Evolutionary conservation across 495 filamentous ascomycete genomes (phyloP), one percentile per base, ranked within the genome.

Genomic region (Cercophora newfieldiana): DNA sequence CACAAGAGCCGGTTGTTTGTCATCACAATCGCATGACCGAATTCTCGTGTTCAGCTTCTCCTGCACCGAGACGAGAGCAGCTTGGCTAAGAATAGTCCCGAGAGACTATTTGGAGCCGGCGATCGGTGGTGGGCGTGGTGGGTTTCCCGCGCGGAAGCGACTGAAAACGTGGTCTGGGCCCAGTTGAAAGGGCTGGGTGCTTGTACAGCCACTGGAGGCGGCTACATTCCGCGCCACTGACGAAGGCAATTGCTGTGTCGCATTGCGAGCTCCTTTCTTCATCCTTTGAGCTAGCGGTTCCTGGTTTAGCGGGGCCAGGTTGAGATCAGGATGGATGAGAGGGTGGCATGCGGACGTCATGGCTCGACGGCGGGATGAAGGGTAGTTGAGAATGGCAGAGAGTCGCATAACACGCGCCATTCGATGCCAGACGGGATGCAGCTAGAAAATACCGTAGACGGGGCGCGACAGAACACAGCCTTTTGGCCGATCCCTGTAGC

Each of bases 381-480:
- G 3, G 14, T 29, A 56, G 30, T 33, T 10, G 61, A 28, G 10
- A 5, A 25, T 33, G n/a, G 25, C 10, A 10, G 48, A 30, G 4
- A n/a, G 49, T 14, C 37, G 37, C 37, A 44, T 8, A 44, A 44
- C 37, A 25, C 19, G 26, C 26, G 14, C 8, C 44, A n/a, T 16
- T 44, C 21, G 49, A 29, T 5, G 18, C 24, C 30, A 56, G 24
- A 16, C 51, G 51, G 63, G 37, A 65, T 65, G 63, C 63, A 59
- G 63, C 63, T 65, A 59, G 63, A 65, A 21, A 64, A 57, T 30
- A 10, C 12, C 19, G 12, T 56, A 26, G 25, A 56, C 25, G 53
- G 53, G 6, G 25, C 10, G 54, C 54, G 54, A 49, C 31, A 56
- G 51, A 25, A 51, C 8, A 12, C 30, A 6, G 25, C 24, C 21